phyloP scores from a whole-genome alignment of 441 rosid species.

The Corymbia citriodora region DNA sequence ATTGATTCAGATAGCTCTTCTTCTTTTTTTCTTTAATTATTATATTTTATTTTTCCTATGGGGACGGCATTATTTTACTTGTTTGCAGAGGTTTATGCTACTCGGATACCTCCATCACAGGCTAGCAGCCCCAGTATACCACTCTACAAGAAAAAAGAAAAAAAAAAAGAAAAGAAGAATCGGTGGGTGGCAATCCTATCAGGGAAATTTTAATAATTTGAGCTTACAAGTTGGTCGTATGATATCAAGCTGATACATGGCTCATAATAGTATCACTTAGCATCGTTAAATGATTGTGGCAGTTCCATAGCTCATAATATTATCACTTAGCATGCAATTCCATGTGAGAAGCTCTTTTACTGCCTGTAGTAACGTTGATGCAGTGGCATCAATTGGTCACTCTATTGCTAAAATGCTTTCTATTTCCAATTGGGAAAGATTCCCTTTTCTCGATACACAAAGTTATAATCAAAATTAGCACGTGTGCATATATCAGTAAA shows the following conservation, averaged over 20 bases:
- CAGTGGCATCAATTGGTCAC: neutral
- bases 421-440: neutral
- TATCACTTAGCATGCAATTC: neutral
- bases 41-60: neutral
- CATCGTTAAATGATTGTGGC: neutral
- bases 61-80: neutral
- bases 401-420: neutral
- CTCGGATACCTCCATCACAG: neutral
- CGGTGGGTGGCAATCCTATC: neutral
- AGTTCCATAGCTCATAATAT: neutral
- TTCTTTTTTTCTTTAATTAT: neutral
- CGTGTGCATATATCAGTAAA: neutral
- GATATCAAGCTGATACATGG: neutral
- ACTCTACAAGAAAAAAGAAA: neutral
- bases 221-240: neutral
- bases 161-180: neutral
- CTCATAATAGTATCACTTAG: neutral
- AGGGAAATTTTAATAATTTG: neutral
- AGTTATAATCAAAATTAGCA: neutral
- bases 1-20: neutral
- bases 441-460: neutral
- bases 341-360: neutral
- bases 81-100: neutral
- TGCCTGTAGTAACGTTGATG: neutral
- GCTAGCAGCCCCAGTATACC: neutral